Conservation (phyloP, 306 rosid species). For the Begonia masoniana region DNA sequence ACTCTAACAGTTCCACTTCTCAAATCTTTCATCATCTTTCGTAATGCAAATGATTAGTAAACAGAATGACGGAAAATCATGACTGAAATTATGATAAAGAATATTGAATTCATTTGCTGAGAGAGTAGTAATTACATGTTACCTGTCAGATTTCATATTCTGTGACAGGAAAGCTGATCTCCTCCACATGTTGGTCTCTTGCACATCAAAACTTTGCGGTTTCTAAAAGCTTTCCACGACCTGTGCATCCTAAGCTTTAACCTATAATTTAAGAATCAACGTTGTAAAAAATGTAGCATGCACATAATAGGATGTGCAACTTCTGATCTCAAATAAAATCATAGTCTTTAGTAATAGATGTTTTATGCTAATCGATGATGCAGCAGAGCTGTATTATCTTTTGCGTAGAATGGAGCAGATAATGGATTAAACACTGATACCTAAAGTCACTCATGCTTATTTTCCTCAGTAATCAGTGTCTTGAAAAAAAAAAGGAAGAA, state of each 20-base stretch:
- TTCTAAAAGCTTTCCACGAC: background rate
- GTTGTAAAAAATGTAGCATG: background rate
- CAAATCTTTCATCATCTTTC: background rate
- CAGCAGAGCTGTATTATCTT: no score
- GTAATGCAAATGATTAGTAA: background rate
- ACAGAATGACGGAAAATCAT: no score
- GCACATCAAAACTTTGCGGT: background rate
- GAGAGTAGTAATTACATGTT: conserved; percentile 5
- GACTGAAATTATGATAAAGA: no score
- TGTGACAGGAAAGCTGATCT: background rate
- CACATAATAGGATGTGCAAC: background rate
- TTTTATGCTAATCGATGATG: no score
- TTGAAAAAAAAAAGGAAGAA: no score
- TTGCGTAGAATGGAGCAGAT: no score
- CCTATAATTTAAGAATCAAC: conserved; percentile 1
- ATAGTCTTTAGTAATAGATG: no score
- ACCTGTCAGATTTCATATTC: conserved; percentile 1
- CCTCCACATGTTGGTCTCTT: background rate
- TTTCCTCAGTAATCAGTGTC: no score
- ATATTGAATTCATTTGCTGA: conserved; percentile 1
- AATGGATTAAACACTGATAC: no score
- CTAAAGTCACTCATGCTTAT: no score
- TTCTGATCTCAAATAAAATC: no score
- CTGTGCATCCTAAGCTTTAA: conserved; percentile 6
- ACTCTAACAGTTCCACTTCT: background rate